These are phyloP conservation scores for Ophiostoma piceae DNA, from an alignment of 2,329 filamentous ascomycete genomes.

Conservation along the genomic window DNA sequence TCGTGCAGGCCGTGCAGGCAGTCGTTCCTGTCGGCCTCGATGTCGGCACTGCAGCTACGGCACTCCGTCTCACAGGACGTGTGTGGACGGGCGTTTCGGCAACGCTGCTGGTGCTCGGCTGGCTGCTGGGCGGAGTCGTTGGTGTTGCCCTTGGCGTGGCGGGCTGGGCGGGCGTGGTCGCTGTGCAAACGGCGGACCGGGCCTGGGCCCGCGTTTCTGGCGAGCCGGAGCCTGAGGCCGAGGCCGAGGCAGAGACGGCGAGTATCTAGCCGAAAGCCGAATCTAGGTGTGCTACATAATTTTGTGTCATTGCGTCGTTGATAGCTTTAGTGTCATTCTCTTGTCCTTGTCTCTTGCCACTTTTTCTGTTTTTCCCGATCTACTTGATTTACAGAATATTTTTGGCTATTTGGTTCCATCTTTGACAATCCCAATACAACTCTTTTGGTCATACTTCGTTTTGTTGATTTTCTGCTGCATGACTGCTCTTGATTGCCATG, in stretches of 20 bases:
- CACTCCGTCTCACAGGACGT: constrained; percentile 15
- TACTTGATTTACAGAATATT: background rate
- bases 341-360: background rate
- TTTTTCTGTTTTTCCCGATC: background rate
- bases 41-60: background rate
- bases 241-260: background rate
- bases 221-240: background rate
- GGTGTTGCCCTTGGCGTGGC: constrained; percentile 20
- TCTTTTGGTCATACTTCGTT: background rate
- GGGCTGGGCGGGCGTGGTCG: constrained; percentile 20
- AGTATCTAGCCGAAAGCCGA: background rate
- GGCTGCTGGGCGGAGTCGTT: constrained; percentile 21
- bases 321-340: background rate
- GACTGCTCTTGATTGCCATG: background rate
- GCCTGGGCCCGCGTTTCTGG: constrained; percentile 12
- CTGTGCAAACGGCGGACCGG: constrained; percentile 16
- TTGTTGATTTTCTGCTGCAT: background rate
- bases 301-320: background rate
- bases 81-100: constrained; percentile 22
- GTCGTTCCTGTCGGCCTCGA: background rate
- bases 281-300: background rate
- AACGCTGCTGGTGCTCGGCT: constrained; percentile 22
- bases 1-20: background rate
- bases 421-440: background rate
- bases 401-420: background rate